These are phyloP conservation scores for Typha latifolia DNA, from an alignment of 176 grass and related monocot genomes.

Conservation along the genomic window DNA sequence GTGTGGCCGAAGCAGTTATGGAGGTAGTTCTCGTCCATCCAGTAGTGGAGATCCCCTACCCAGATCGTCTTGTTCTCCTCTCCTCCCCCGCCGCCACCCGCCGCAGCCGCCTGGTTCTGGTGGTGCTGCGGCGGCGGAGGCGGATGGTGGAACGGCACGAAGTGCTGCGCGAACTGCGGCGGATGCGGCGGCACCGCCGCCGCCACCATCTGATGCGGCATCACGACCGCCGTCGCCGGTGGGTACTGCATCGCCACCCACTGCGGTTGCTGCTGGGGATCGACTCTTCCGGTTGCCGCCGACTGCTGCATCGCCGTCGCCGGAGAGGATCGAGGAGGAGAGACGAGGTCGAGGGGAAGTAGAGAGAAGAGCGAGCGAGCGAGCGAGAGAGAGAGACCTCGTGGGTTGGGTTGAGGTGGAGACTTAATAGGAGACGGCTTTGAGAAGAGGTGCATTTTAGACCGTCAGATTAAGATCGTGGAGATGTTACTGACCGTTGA, in stretches of 20 bases:
- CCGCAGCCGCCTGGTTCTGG: slow-evolving; percentile 6
- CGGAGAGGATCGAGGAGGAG: background rate
- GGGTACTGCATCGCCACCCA: slow-evolving; percentile 64
- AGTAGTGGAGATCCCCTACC: slow-evolving; percentile 98
- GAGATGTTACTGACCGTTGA: slow-evolving; percentile 20
- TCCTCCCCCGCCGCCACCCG: slow-evolving; percentile 29
- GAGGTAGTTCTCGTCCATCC: slow-evolving; percentile 99
- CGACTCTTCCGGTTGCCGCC: slow-evolving; percentile 29
- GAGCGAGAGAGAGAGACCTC: slow-evolving; percentile 14
- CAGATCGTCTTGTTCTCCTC: slow-evolving; percentile 97
- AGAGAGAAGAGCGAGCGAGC: slow-evolving; percentile 29
- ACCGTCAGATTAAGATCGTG: slow-evolving; percentile 44
- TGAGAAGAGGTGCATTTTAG: slow-evolving; percentile 1
- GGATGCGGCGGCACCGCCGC: slow-evolving; percentile 38
- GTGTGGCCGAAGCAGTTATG: slow-evolving; percentile 88
- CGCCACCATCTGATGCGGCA: slow-evolving; percentile 69
- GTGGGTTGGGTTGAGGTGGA: background rate
- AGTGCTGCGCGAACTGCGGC: slow-evolving; percentile 79
- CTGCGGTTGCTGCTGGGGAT: slow-evolving; percentile 33
- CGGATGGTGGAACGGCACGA: slow-evolving; percentile 55
- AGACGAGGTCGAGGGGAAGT: slow-evolving; percentile 13
- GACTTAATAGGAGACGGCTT: slow-evolving; percentile 56
- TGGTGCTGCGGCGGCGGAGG: slow-evolving; percentile 22
- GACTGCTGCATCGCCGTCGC: slow-evolving; percentile 55
- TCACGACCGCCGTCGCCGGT: slow-evolving; percentile 56